Evolutionary conservation across 108 stramenopile genomes (phyloP).

Genomic region (Skeletonema potamos): DNA sequence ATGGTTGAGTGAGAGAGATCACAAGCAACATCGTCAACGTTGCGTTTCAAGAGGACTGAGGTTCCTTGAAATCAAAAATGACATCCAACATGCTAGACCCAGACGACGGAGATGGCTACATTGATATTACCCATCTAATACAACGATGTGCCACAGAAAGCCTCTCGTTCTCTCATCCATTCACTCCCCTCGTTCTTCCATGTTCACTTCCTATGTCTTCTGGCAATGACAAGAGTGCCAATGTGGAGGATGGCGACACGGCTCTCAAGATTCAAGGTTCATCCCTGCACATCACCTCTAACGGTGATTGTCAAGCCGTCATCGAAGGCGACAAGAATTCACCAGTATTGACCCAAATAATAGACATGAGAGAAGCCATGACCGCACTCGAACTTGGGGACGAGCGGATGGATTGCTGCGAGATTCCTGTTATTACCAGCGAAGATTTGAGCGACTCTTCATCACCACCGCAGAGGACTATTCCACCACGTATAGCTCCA

Average conservation of each 20-base stretch:
- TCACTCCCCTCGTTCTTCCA: slow-evolving; percentile 16
- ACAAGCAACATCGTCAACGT: no score
- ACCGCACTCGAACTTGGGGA: slow-evolving; percentile 89
- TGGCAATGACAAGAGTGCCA: neutral
- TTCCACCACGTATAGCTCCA: slow-evolving; percentile 59
- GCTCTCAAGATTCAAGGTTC: neutral
- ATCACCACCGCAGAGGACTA: slow-evolving; percentile 22
- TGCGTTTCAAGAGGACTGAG: no score
- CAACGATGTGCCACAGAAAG: slow-evolving; percentile 20
- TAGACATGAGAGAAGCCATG: slow-evolving; percentile 90
- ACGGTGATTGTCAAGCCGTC: neutral
- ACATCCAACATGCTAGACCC: neutral
- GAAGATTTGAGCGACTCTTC: neutral
- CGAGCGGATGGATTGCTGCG: slow-evolving; percentile 90
- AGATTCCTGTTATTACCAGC: slow-evolving; percentile 44
- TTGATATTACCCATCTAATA: slow-evolving; percentile 35
- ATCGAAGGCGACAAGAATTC: neutral
- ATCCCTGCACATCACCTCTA: slow-evolving; percentile 1
- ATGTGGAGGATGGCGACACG: slow-evolving; percentile 8
- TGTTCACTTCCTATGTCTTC: neutral
- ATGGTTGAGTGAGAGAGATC: neutral
- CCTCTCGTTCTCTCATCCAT: slow-evolving; percentile 35
- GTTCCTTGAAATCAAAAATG: neutral
- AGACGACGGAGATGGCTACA: neutral
- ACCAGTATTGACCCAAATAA: slow-evolving; percentile 46